A percentile compares a stretch with the other conserved stretches of the same genome.
Conservation (phyloP, 129 eudicot species). For the Apium graveolens region DNA sequence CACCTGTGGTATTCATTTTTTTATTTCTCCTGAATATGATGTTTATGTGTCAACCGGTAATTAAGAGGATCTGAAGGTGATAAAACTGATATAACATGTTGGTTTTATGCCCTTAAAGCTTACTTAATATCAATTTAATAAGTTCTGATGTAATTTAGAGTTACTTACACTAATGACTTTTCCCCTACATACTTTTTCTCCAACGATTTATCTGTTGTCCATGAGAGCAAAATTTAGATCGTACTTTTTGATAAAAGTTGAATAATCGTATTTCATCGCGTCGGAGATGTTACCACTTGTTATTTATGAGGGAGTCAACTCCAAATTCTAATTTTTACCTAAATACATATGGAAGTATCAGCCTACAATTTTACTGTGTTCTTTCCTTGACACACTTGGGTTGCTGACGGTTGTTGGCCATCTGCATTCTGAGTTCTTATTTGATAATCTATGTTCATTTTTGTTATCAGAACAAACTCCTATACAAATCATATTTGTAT, state of each 20-base stretch:
- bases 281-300: not conserved
- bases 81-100: too few relatives aligned
- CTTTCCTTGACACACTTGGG: not conserved
- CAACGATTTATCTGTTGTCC: too few relatives aligned
- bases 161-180: too few relatives aligned
- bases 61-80: not conserved
- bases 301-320: not conserved
- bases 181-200: too few relatives aligned
- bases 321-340: not conserved
- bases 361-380: not conserved
- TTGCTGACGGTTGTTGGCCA: not conserved
- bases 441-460: constrained; percentile 2
- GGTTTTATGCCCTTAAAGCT: too few relatives aligned
- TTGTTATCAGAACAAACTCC: constrained; percentile 42
- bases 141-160: too few relatives aligned
- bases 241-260: not conserved
- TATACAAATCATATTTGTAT: constrained; percentile 27
- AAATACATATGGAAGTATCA: not conserved
- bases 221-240: too few relatives aligned
- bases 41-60: not conserved
- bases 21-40: too few relatives aligned
- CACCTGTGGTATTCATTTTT: not conserved
- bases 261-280: not conserved
- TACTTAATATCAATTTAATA: too few relatives aligned
- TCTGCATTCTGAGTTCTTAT: not conserved